phyloP scores from a whole-genome alignment of 805 yeast species.

The Ogataea paradorogensis region DNA sequence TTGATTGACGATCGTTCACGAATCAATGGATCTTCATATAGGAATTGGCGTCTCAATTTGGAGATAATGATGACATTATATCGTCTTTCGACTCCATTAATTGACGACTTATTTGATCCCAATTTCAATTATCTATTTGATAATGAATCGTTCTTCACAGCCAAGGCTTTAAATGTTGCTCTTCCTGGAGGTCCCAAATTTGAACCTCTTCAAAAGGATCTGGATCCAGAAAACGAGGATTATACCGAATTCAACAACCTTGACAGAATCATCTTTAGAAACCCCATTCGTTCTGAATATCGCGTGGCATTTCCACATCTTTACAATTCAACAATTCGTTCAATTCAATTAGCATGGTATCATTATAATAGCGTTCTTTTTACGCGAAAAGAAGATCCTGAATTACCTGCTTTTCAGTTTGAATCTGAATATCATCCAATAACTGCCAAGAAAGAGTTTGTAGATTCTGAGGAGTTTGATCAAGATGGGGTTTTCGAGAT shows the following conservation, averaged over 20 bases:
- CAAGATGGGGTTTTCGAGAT: constrained; percentile 40
- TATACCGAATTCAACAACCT: constrained; percentile 87
- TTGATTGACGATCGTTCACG: constrained; percentile 50
- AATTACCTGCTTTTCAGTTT: constrained; percentile 54
- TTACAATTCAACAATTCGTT: constrained; percentile 72
- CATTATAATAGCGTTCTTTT: constrained; percentile 59
- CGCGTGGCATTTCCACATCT: constrained; percentile 82
- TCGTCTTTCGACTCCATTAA: constrained; percentile 66
- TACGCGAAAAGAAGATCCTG: constrained; percentile 46
- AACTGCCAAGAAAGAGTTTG: constrained; percentile 23
- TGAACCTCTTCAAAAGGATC: constrained; percentile 75
- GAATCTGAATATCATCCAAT: constrained; percentile 58
- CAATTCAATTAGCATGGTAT: constrained; percentile 61
- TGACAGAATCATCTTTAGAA: constrained; percentile 80
- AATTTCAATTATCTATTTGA: constrained; percentile 74
- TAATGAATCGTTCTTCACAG: constrained; percentile 76
- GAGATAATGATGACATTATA: constrained; percentile 63
- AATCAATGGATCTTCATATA: constrained; percentile 78
- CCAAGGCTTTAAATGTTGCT: constrained; percentile 83
- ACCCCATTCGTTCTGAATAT: constrained; percentile 76
- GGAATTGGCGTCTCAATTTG: constrained; percentile 62
- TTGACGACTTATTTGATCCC: constrained; percentile 54
- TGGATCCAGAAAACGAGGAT: constrained; percentile 65
- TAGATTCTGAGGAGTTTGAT: constrained; percentile 26
- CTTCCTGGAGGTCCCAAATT: constrained; percentile 96